Base-by-base conservation (phyloP, 345 rosid genomes). In the Pistacia atlantica region DNA sequence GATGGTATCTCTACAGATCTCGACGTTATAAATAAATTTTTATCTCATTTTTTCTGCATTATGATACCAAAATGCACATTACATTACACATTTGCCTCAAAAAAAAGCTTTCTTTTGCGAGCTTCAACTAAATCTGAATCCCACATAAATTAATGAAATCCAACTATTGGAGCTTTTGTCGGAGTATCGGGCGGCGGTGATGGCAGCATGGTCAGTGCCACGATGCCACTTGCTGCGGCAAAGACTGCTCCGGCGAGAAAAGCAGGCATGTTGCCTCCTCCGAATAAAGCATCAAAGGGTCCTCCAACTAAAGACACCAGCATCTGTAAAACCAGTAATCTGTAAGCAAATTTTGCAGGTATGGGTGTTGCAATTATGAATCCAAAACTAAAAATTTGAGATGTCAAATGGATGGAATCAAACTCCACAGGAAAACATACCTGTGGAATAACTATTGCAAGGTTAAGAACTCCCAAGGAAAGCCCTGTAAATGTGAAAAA, bases 251-350 rank as follows among this genome's bases (percentile, higher is more conserved):
- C 98, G 22, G 81, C 78, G 18, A 86, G 80, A 70, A 93, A 93
- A 2, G 97, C 97, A 16, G 98, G 98, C 57, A 84, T 31, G 81
- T 95, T 95, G 17, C 98, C 98, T 0, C 98, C 98, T 69, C 98
- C 95, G 51, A 89, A 91, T 17, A 90, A 35, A 42, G 85, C 86
- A 56, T 95, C 99, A 66, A 89, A 83, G 16, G 91, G 93, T 64
- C 99, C 99, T 10, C 89, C 85, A 16, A 83, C 83, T 9, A 89
- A 74, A 0, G 99, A 91, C 51, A 95, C 86, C 20, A 95, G 0
- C 91, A 95, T 93, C 97, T 95, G 79, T n/a, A 9, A 4, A 46
- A 62, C 5, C 3, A 45, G 42, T 48, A 55, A 38, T 35, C 51
- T 7, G 0, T 0, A 38, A 54, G 56, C 16, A 20, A 12, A 12